Base-by-base conservation (phyloP, 805 yeast genomes). In the Pichia heedii region DNA sequence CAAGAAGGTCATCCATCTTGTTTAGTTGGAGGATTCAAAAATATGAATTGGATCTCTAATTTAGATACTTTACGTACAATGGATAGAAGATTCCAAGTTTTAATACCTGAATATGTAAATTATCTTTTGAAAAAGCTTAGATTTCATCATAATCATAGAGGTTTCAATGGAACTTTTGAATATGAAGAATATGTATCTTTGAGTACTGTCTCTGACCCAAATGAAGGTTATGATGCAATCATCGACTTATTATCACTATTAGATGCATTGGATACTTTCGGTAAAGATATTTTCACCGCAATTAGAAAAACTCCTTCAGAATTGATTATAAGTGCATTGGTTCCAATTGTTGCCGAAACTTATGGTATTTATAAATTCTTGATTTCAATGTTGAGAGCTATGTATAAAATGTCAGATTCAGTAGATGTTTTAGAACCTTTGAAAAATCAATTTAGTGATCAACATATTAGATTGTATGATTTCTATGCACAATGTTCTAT, bases 1-100 rank as follows among this genome's bases (percentile, higher is more conserved):
- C 97, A 93, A 61, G 98, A 90, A 63, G 98, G 98, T n/a, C 97
- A 90, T 60, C 87, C 87, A 13, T 74, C 85, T 22, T 79, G 86
- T 6, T 66, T 90, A 54, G 71, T 76, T 41, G 96, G 87, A 54
- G 97, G 87, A 2, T 83, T 78, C 55, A 70, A 77, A 48, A 86
- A 88, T 58, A 68, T 79, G 40, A 83, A 79, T 41, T 90, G 94
- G 81, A 70, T 90, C 39, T 76, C 79, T 43, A 75, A 88, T 16
- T 68, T 93, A 44, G 81, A 80, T 2, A 70, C 87, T 35, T 70
- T 76, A 8, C 67, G 70, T 42, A 64, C 60, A 10, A 65, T 66
- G n/a, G 70, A 65, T 26, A 68, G 72, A 1, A 49, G 77, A 20
- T 88, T 85, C 55, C 82, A 87, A 2, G 69, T 80, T 47, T 69